Base-by-base conservation (phyloP, 202 grass and related monocot species). In the Elaeis oleifera region DNA sequence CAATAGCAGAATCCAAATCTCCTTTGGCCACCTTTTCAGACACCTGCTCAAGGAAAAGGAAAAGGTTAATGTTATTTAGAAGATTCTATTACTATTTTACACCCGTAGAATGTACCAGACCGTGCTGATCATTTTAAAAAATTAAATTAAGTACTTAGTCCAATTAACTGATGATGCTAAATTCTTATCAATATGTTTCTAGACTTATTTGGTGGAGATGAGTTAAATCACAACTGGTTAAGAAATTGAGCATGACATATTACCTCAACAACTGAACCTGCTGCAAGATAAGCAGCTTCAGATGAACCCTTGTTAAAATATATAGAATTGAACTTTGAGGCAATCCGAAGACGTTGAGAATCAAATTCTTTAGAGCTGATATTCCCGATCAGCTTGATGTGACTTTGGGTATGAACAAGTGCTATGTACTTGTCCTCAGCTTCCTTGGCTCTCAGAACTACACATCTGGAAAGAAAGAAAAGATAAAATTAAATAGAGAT, bases 231-330 rank as follows among this genome's bases (percentile, higher is more conserved):
- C 36, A 44, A 44, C 11, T 9, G 36, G 36, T 44, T 44, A 44
- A 44, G 8, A 44, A 13, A 44, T 58, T 63, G n/a, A 44, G 25
- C 5, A 69, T 68, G 50, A 3, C 19, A 70, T 49, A 74, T 69
- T 63, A 91, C 92, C 77, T 97, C 69, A 27, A 97, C 86, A 50
- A 90, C 81, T 67, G 88, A 89, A 53, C 92, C 92, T 64, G 92
- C 82, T 60, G 92, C 84, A 59, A 92, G 88, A 71, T 79, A 79
- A 81, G 94, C 94, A 70, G 94, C 83, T 78, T 89, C 74, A n/a
- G 88, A 92, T 61, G 92, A 97, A 19, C 92, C 84, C 82, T 86
- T 56, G 18, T 97, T 97, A 53, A 92, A 84, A 76, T 97, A 97
- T 79, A 97, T 92, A 17, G 88, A 91, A 59, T 92, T 80, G 16